Base-by-base conservation (phyloP, 78 protist species). In the Diacronema lutheri region DNA sequence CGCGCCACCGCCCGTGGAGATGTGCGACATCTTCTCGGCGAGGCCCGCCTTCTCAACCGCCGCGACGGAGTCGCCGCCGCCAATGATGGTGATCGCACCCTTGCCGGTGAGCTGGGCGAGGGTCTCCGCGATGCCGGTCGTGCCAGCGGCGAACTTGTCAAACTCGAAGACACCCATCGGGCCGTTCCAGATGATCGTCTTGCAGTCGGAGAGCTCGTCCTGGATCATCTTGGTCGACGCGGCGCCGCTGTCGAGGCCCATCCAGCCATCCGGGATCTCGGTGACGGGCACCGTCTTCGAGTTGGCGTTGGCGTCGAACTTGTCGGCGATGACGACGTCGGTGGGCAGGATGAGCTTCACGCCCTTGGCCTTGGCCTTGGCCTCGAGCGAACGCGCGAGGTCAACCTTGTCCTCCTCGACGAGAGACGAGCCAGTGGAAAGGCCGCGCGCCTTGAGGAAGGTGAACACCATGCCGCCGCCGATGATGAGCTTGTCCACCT, bases 21-120 rank as follows among this genome's bases (percentile, higher is more conserved):
- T 66, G 88, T 83, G 88, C 65, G 79, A 55, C 85, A 89, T 68
- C 88, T 95, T 88, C 79, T 95, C 95, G 41, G 81, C 95, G 26
- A 94, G 79, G 50, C 93, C 93, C 31, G 85, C 90, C 87, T 91
- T 89, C 87, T 87, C 92, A 14, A 93, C 96, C 81, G 96, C 91
- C 0, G 99, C 94, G 31, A 96, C 99, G 6, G 99, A 93, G 94
- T 99, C 99, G 13, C 99, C 99, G 46, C 99, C 99, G 3, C 98
- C 98, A 84, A 98, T 93, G 85, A 98, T 93, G 81, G 97, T 84
- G 65, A 81, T 82, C 68, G 95, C 86, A 41, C 99, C 99, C 73
- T 46, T 44, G 66, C 40, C 50, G 37, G 96, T 91, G 81, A 69
- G 85, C 73, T 85, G 87, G 61, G 72, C 91, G 66, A 93, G 83